A percentile compares a stretch with the other conserved stretches of the same genome.
Evolutionary conservation across 257 asterid species (phyloP).

Genomic region (Solanum etuberosum): DNA sequence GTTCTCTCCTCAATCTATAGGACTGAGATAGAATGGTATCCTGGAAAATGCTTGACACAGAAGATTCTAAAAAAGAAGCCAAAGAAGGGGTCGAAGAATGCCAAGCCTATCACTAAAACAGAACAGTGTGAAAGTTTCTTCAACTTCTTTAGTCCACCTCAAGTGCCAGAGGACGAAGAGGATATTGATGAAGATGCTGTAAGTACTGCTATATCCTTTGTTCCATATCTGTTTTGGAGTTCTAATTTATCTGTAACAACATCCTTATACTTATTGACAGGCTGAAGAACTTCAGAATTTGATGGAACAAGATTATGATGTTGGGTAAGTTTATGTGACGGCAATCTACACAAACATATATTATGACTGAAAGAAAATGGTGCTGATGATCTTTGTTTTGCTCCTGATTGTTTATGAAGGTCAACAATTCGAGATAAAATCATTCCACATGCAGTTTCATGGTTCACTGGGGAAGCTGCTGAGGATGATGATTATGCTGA

Average conservation of each 20-base stretch:
- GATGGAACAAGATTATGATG: constrained; percentile 86
- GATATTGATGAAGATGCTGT: constrained; percentile 40
- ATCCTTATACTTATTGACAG: constrained; percentile 15
- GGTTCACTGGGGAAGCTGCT: constrained; percentile 95
- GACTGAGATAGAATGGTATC: constrained; percentile 16
- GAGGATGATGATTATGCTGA: constrained; percentile 45
- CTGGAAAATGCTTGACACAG: constrained; percentile 12
- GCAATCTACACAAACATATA: not conserved
- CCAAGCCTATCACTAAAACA: constrained; percentile 21
- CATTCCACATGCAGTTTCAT: constrained; percentile 87
- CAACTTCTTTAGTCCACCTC: constrained; percentile 19
- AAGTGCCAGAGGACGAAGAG: constrained; percentile 35
- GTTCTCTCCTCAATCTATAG: not conserved
- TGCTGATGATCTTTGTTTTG: not conserved
- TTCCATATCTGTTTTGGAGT: not conserved
- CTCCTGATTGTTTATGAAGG: constrained; percentile 19
- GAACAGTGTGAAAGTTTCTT: constrained; percentile 15
- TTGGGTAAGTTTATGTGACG: constrained; percentile 40
- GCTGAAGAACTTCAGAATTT: constrained; percentile 80
- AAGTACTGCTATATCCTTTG: not conserved
- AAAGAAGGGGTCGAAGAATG: constrained; percentile 80
- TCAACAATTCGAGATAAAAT: constrained; percentile 81
- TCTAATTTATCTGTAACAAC: not conserved
- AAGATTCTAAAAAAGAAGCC: constrained; percentile 42
- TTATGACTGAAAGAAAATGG: not conserved